Percentiles rank a stretch among this genome's conserved stretches.
Evolutionary conservation across 495 filamentous ascomycete species (phyloP).

Genomic region (Tuber umbilicatum): DNA sequence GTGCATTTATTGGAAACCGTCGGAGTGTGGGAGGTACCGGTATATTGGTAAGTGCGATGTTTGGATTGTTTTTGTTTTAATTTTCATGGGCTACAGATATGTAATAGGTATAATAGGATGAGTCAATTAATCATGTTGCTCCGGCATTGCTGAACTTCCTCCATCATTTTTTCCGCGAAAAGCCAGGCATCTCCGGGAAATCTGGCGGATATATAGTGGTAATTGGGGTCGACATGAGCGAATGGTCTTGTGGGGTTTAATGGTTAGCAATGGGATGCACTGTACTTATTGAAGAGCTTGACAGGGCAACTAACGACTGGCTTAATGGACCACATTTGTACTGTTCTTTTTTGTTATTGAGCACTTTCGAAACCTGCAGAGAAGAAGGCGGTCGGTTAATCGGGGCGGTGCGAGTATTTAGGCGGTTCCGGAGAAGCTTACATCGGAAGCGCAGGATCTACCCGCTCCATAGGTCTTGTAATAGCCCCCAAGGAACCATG

Average conservation of each 20-base stretch:
- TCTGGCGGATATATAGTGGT: constrained; percentile 31
- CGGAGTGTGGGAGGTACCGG: neutral
- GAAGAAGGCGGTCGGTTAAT: neutral
- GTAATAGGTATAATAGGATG: neutral
- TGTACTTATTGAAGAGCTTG: neutral
- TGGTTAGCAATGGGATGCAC: neutral
- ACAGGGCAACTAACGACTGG: neutral
- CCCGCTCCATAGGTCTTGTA: constrained; percentile 27
- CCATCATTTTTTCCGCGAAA: constrained; percentile 16
- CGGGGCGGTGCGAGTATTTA: neutral
- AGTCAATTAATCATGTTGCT: neutral
- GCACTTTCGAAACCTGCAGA: constrained; percentile 14
- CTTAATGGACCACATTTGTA: constrained; percentile 24
- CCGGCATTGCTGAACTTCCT: constrained; percentile 10
- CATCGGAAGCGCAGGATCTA: constrained; percentile 26
- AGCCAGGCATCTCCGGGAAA: constrained; percentile 20
- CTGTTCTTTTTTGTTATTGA: constrained; percentile 19
- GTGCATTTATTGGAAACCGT: neutral
- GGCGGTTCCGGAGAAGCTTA: constrained; percentile 2
- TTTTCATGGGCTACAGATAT: neutral
- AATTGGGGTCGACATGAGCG: constrained; percentile 26
- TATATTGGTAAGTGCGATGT: neutral
- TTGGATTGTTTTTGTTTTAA: neutral
- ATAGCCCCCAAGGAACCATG: constrained; percentile 33
- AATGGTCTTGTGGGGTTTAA: constrained; percentile 22